Evolutionary conservation across 352 stramenopile species (phyloP), one percentile per base, ranked within the genome.

Genomic region (Pythium diclinum): DNA sequence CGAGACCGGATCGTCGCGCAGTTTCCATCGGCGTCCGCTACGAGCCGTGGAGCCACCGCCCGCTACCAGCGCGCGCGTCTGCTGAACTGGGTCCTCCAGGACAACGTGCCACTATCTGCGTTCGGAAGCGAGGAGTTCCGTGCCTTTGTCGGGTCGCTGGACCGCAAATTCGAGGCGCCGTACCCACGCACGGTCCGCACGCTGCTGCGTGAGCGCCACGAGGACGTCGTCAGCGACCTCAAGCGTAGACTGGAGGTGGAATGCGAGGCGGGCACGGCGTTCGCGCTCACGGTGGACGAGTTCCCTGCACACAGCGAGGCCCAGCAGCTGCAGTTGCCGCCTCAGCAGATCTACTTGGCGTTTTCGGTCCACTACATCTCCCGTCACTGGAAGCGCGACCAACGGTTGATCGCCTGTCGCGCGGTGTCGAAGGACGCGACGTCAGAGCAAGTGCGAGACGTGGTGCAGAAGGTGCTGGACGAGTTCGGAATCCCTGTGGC

Each of bases 51-150:
- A 10, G 49, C 38, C 10, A 34, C 36, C n/a, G 49, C 36, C 4
- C 55, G 54, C 28, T 30, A 55, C 40, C 63, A 69, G 38, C 63
- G 63, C 14, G 19, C 23, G 14, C 13, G 36, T 38, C 46, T 68
- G 25, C 25, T 68, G 14, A 63, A 68, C 48, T 68, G 62, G 62
- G 19, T 68, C 16, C 21, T 68, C 23, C 54, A 63, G 4, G 54
- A 57, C 17, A 33, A 17, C 13, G 21, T 68, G 44, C 48, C 62
- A 14, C 54, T 63, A 14, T 59, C 54, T 11, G 21, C 38, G 8
- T 32, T 59, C n/a, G 48, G 17, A 13, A 63, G 55, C 13, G 34
- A 53, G 21, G 33, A 54, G 21, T 68, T 68, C 62, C 47, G 32
- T 19, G 47, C 56, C 9, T 68, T 68, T 23, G 47, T 61, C 1